These are phyloP conservation scores for Trypanosoma congolense DNA, from an alignment of 208 protist genomes.

Conservation along the genomic window DNA sequence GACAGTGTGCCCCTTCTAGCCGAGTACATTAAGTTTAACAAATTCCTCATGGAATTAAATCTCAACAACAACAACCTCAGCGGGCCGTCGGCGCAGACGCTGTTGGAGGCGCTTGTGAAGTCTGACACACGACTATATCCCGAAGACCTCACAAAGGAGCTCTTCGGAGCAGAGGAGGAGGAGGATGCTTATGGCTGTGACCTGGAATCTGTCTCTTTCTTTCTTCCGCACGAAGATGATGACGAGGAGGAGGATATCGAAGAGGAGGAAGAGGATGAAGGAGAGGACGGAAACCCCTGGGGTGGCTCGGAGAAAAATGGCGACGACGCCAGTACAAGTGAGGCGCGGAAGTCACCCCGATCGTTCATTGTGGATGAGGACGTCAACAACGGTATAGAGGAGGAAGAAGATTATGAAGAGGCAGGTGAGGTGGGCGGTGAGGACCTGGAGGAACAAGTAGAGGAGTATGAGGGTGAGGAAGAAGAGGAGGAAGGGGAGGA, in stretches of 20 bases:
- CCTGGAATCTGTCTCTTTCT: constrained; percentile 19
- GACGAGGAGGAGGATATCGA: constrained; percentile 26
- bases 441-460: constrained; percentile 13
- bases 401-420: constrained; percentile 17
- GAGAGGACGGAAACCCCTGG: constrained; percentile 21
- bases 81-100: constrained; percentile 13
- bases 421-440: constrained; percentile 18
- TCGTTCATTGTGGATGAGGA: no score
- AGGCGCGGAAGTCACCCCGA: no score
- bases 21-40: constrained; percentile 60
- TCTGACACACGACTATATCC: constrained; percentile 61
- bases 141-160: constrained; percentile 28
- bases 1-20: constrained; percentile 31
- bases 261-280: constrained; percentile 24
- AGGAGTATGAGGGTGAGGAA: constrained; percentile 15
- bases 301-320: constrained; percentile 10
- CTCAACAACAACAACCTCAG: constrained; percentile 54
- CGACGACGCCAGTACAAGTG: no score
- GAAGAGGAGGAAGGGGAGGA: constrained; percentile 31
- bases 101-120: constrained; percentile 39
- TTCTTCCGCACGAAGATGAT: constrained; percentile 12
- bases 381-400: background rate
- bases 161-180: constrained; percentile 3
- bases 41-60: constrained; percentile 64
- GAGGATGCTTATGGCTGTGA: constrained; percentile 9